Evolutionary conservation across 768 basidiomycete species (phyloP).

Genomic region (Cystofilobasidium capitatum): DNA sequence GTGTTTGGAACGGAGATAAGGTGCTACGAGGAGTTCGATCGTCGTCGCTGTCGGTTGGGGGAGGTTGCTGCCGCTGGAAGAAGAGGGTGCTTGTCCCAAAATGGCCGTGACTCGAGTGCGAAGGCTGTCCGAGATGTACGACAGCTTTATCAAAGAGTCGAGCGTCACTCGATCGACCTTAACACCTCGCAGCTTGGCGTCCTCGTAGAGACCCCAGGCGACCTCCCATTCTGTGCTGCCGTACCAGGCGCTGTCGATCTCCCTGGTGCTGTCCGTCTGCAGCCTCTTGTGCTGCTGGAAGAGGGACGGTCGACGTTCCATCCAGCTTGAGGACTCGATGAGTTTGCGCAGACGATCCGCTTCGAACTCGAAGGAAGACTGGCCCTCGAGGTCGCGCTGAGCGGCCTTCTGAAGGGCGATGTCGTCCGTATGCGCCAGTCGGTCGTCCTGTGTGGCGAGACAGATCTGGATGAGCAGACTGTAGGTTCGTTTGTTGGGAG

Average conservation of each 20-base stretch:
- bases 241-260: slow-evolving; percentile 14
- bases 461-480: slow-evolving; percentile 18
- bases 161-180: slow-evolving; percentile 5
- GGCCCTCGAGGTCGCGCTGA: not conserved
- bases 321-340: slow-evolving; percentile 5
- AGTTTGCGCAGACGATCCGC: not conserved
- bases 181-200: slow-evolving; percentile 13
- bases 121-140: not conserved
- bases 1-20: not conserved
- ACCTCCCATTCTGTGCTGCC: slow-evolving; percentile 21
- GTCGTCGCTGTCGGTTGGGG: not conserved
- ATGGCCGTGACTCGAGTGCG: not conserved
- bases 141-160: slow-evolving; percentile 15
- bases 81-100: not conserved
- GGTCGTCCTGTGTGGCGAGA: slow-evolving; percentile 10
- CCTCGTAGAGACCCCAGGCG: slow-evolving; percentile 18
- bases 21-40: slow-evolving; percentile 13
- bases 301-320: slow-evolving; percentile 8
- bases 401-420: not conserved
- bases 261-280: not conserved
- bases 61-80: not conserved
- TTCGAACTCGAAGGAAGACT: not conserved
- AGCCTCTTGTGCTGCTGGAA: not conserved
- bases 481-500: slow-evolving; percentile 10
- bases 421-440: not conserved